Base-by-base conservation (phyloP, 371 early-diverging fungal genomes). In the Batkoa obscura region DNA sequence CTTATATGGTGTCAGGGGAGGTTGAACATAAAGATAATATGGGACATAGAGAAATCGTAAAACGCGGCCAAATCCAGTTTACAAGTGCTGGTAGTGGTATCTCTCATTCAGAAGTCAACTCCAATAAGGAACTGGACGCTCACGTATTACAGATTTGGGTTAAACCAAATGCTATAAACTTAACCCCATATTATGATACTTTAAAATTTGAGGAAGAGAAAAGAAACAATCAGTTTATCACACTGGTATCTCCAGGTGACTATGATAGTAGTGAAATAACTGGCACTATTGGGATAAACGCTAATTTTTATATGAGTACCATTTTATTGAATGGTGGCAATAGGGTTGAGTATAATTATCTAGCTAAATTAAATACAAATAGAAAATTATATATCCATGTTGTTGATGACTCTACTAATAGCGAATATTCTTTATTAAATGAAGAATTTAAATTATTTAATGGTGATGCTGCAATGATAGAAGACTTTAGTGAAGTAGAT, bases 71-170 rank as follows among this genome's bases (percentile, higher is more conserved):
- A 34, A 46, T 66, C 17, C 69, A 68, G 54, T 61, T 66, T 45
- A 68, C 69, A 4, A 45, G 63, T 15, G 66, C 69, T 12, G 66
- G 65, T 10, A 66, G 63, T 36, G 69, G 69, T 32, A 60, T 68
- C 32, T 30, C 56, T 1, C 69, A 68, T 51, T 60, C 60, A 10
- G 66, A 68, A 56, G 58, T 60, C 45, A 66, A 66, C 55, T 54
- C 35, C 15, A 50, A 61, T 17, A 31, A 35, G 15, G 42, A 32
- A 5, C 45, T 39, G 32, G 58, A 62, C 1, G 63, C 62, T 12
- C 60, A 66, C 50, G 62, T 68, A 39, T 56, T 68, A 31, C 69
- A 68, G 50, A 60, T 68, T 34, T 68, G 68, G 65, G 60, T 59
- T 4, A 54, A 57, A 10, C 64, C 67, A 2, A 38, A 60, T 17